Evolutionary conservation across 768 basidiomycete genomes (phyloP).

Genomic region (Xerocomus brunneocitrinus): DNA sequence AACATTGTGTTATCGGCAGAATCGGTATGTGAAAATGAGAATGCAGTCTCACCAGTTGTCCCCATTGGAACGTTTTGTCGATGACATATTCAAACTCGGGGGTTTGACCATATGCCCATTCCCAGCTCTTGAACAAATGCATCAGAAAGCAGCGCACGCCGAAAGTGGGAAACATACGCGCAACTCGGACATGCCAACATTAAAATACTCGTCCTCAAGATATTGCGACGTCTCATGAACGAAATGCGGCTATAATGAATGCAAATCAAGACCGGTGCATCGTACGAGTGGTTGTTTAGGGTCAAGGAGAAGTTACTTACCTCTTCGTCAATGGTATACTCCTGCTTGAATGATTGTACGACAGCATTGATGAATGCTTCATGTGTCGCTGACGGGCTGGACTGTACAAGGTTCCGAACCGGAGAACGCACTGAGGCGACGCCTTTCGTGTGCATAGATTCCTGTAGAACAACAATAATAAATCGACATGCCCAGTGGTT

Average conservation of each 20-base stretch:
- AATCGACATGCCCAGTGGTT: background rate
- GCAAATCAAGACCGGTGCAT: background rate
- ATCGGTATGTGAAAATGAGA: constrained; percentile 7
- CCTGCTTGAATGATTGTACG: constrained; percentile 57
- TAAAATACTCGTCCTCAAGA: constrained; percentile 54
- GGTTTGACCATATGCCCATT: constrained; percentile 90
- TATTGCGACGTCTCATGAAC: constrained; percentile 46
- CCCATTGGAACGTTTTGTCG: constrained; percentile 46
- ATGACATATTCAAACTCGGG: constrained; percentile 81
- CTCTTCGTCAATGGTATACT: constrained; percentile 43
- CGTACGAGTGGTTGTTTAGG: background rate
- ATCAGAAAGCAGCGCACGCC: background rate
- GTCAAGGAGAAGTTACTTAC: constrained; percentile 15
- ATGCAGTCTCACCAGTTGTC: constrained; percentile 36
- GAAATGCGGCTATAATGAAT: constrained; percentile 32
- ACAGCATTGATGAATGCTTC: constrained; percentile 68
- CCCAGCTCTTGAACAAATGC: constrained; percentile 65
- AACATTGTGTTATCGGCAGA: background rate
- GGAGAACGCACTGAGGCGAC: constrained; percentile 91
- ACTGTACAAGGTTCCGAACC: constrained; percentile 75
- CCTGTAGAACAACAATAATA: constrained; percentile 38
- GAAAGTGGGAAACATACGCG: constrained; percentile 39
- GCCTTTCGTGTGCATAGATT: constrained; percentile 76
- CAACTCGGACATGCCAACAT: constrained; percentile 67
- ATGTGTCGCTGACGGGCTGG: constrained; percentile 52